Base-by-base conservation (phyloP, 257 asterid genomes). In the Hygrophila difformis region DNA sequence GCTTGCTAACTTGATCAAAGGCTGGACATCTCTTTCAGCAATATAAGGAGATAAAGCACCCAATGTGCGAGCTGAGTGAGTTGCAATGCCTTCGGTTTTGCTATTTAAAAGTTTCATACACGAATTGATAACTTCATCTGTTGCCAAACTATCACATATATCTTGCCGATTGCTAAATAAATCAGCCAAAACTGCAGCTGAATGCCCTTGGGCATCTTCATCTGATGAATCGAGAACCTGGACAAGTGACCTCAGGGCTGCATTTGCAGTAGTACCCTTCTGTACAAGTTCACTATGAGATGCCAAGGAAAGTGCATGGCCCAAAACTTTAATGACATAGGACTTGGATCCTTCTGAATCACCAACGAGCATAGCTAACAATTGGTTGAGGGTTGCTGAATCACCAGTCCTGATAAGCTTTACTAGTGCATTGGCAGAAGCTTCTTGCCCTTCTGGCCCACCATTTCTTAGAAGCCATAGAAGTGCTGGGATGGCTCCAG, bases 281-380 rank as follows among this genome's bases (percentile, higher is more conserved):
- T 56, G 57, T 42, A 77, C 82, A 28, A 86, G 83, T 61, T 86
- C 96, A 56, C 52, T 47, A 23, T 66, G 70, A 9, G 89, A 70
- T 60, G 96, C 86, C 39, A 51, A 51, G 45, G 86, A 64, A 69
- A 86, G 94, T 49, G 79, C 75, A 70, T 86, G 96, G 49, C 96
- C 96, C 55, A 86, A 55, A 62, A 79, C 94, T 56, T 68, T 68
- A 64, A 77, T 69, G 52, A 82, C 44, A 15, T 72, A 69, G 34
- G 56, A 71, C 77, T 86, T 86, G 54, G 88, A 77, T 54, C 62
- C 73, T 54, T 94, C 82, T 31, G 79, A 43, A 35, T 79, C 79
- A 33, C 78, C 94, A 39, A 64, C 49, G 57, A 86, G 93, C 77
- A 86, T 46, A 53, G 70, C 65, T 59, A 77, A 58, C 61, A 86